These are phyloP conservation scores for Chaetomium sp. DNA, from an alignment of 2,329 filamentous ascomycete genomes.

Conservation along the genomic window DNA sequence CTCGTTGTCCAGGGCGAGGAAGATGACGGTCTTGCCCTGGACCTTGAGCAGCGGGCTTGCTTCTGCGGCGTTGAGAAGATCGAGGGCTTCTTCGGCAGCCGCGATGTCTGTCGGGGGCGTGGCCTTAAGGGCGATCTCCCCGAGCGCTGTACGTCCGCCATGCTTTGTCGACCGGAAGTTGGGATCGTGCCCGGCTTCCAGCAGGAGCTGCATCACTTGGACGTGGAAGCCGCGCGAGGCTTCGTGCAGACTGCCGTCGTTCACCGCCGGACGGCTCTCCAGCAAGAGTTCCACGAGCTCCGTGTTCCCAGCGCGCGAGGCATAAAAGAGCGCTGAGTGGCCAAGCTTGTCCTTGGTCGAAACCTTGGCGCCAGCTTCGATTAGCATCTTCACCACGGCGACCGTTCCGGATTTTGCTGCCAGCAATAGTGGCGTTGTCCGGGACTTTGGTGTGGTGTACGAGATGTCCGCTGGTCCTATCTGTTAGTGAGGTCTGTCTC, in stretches of 20 bases:
- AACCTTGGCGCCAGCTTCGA: constrained; percentile 22
- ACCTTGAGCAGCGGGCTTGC: constrained; percentile 25
- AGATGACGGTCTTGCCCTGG: constrained; percentile 27
- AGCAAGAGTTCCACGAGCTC: constrained; percentile 25
- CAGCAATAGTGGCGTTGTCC: constrained; percentile 22
- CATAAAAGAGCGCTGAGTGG: constrained; percentile 27
- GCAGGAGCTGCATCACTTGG: constrained; percentile 23
- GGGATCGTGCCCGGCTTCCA: constrained; percentile 23
- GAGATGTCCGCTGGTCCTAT: constrained; percentile 18
- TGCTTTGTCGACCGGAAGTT: constrained; percentile 27
- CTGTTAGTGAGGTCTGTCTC: constrained; percentile 9
- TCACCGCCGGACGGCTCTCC: constrained; percentile 20
- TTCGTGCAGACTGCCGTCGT: constrained; percentile 31
- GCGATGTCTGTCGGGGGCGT: constrained; percentile 15
- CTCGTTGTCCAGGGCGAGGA: constrained; percentile 28
- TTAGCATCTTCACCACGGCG: constrained; percentile 20
- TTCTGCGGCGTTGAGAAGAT: constrained; percentile 22
- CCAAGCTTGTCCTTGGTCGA: constrained; percentile 21
- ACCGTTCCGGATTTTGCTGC: constrained; percentile 19
- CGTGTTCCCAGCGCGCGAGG: constrained; percentile 23
- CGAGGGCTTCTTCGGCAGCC: constrained; percentile 22
- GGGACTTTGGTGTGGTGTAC: constrained; percentile 21
- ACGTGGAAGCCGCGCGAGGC: constrained; percentile 26
- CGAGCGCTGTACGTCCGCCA: constrained; percentile 25
- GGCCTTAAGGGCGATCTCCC: constrained; percentile 24